These are phyloP conservation scores for Athelia psychrophila DNA, from an alignment of 1,284 basidiomycete genomes.

Conservation along the genomic window DNA sequence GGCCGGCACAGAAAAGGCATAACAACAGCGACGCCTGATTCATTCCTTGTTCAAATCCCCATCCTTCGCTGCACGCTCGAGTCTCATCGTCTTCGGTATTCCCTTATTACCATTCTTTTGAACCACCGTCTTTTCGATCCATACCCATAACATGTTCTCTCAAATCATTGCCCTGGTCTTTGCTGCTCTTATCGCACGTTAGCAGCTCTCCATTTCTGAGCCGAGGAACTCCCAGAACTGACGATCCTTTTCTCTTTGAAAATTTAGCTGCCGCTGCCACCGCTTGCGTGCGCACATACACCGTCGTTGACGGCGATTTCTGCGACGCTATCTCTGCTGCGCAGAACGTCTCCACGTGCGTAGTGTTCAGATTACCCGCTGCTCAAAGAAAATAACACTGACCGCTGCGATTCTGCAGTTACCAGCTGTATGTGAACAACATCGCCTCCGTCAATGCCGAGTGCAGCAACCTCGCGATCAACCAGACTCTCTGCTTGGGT, in stretches of 20 bases:
- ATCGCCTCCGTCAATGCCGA: slow-evolving; percentile 38
- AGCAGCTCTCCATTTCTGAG: neutral
- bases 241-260: neutral
- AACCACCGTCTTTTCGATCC: neutral
- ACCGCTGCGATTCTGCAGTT: slow-evolving; percentile 36
- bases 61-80: no score
- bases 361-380: slow-evolving; percentile 16
- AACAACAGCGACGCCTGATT: no score
- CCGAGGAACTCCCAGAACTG: neutral
- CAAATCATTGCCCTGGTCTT: neutral
- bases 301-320: slow-evolving; percentile 33
- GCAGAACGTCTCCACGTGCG: slow-evolving; percentile 60
- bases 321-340: slow-evolving; percentile 42
- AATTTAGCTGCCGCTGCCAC: slow-evolving; percentile 4
- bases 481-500: slow-evolving; percentile 49
- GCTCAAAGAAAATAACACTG: slow-evolving; percentile 4
- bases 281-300: slow-evolving; percentile 37
- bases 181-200: neutral
- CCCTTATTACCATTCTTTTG: neutral
- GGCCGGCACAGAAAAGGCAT: no score
- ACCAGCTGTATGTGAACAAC: slow-evolving; percentile 69
- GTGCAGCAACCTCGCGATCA: slow-evolving; percentile 58
- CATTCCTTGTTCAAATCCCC: no score
- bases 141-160: neutral
- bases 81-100: neutral